Evolutionary conservation across 2,329 filamentous ascomycete genomes (phyloP).

Genomic region (Neonectria coccinea): DNA sequence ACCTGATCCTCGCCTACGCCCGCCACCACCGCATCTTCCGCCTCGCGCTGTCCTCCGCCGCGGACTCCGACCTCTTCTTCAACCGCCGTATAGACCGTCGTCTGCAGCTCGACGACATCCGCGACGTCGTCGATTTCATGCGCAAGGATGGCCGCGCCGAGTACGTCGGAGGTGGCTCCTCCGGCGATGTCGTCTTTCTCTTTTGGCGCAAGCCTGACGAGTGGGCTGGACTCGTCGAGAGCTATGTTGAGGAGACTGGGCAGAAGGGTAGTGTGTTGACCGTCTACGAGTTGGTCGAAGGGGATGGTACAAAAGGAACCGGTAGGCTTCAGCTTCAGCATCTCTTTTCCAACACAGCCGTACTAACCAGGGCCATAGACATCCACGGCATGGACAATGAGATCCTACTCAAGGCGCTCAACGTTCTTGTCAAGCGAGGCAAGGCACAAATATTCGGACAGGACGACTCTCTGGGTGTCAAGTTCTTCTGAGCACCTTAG

Average conservation of each 20-base stretch:
- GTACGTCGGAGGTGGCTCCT: conserved; percentile 62
- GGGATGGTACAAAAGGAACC: conserved; percentile 80
- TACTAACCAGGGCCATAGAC: conserved; percentile 61
- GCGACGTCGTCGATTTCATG: conserved; percentile 71
- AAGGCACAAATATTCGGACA: conserved; percentile 94
- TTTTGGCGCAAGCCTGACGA: conserved; percentile 91
- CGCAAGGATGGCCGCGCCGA: conserved; percentile 72
- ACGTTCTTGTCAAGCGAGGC: conserved; percentile 86
- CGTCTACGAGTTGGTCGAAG: conserved; percentile 89
- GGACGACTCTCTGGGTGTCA: conserved; percentile 90
- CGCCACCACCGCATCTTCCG: conserved; percentile 80
- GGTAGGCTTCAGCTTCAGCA: conserved; percentile 58
- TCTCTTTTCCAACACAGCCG: neutral
- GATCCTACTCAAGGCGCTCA: conserved; percentile 81
- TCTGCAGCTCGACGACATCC: conserved; percentile 63
- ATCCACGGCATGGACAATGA: conserved; percentile 91
- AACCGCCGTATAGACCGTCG: conserved; percentile 67
- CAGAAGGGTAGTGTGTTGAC: conserved; percentile 92
- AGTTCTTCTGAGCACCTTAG: conserved; percentile 81
- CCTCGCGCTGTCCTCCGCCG: conserved; percentile 72
- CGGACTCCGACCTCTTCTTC: conserved; percentile 67
- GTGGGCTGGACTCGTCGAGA: conserved; percentile 84
- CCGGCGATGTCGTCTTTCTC: conserved; percentile 71
- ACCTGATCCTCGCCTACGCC: conserved; percentile 86
- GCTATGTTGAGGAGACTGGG: conserved; percentile 87